A percentile compares a stretch with the other conserved stretches of the same genome.
These are phyloP conservation scores for Eimeria praecox DNA, from an alignment of 169 alveolate genomes.

Conservation along the genomic window DNA sequence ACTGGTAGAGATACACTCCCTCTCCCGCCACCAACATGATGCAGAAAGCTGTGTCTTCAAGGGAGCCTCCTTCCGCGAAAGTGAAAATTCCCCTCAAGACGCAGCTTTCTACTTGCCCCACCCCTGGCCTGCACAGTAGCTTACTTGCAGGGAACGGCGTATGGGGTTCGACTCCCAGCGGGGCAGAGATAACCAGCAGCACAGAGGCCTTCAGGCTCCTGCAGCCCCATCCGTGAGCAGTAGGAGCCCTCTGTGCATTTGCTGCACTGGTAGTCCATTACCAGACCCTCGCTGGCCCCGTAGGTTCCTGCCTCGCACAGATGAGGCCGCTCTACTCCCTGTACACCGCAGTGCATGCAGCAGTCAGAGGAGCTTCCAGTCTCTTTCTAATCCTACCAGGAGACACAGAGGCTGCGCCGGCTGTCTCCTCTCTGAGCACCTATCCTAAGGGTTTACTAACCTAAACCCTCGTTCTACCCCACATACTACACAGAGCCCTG, in stretches of 20 bases:
- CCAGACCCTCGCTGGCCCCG: conserved; percentile 16
- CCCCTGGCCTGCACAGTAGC: not conserved
- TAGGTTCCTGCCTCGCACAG: conserved; percentile 30
- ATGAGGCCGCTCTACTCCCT: conserved; percentile 25
- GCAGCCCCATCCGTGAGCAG: conserved; percentile 73
- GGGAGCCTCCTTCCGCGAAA: not conserved
- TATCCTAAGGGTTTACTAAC: not conserved
- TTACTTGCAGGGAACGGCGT: conserved; percentile 27
- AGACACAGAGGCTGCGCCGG: not conserved
- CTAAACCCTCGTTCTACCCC: not conserved
- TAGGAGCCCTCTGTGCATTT: conserved; percentile 45
- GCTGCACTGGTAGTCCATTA: conserved; percentile 25
- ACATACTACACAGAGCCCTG: not conserved
- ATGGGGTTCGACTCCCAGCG: conserved; percentile 14
- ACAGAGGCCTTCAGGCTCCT: conserved; percentile 80
- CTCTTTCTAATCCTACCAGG: not conserved
- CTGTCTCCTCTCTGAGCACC: not conserved
- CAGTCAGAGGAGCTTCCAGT: not conserved
- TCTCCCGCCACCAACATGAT: no score
- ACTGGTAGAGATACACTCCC: no score
- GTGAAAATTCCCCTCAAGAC: not conserved
- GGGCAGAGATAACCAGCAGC: conserved; percentile 45
- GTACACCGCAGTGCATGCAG: not conserved
- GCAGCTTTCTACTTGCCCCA: no score
- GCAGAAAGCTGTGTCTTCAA: not conserved